Conservation (phyloP, 1,284 basidiomycete genomes). For the Coriolopsis trogii region DNA sequence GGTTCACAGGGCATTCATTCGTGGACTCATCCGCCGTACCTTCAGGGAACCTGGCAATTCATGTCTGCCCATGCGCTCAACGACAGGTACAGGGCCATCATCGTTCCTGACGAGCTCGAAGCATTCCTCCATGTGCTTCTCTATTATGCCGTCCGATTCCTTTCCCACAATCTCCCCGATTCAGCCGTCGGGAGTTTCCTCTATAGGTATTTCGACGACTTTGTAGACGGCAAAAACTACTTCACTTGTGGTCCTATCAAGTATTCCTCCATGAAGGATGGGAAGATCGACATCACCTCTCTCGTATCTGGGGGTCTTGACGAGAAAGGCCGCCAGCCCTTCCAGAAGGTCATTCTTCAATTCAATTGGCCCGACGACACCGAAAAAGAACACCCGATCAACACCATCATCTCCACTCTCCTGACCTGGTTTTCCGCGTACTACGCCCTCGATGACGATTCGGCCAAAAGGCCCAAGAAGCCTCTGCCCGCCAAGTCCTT, state of each 20-base stretch:
- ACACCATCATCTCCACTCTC: not conserved
- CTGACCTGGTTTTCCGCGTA: not conserved
- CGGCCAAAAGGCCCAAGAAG: not conserved
- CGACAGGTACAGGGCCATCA: not conserved
- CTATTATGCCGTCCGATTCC: constrained; percentile 4
- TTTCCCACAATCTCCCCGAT: constrained; percentile 1
- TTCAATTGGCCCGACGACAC: no score
- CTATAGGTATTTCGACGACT: constrained; percentile 11
- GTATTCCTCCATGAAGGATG: not conserved
- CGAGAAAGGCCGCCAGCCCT: no score
- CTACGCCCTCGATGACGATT: not conserved
- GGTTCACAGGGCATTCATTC: constrained; percentile 10
- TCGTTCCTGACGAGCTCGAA: constrained; percentile 13
- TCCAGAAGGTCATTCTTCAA: no score
- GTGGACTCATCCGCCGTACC: no score
- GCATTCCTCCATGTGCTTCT: constrained; percentile 15
- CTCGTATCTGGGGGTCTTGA: no score
- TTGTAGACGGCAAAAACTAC: not conserved
- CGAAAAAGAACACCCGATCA: not conserved
- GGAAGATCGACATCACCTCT: not conserved
- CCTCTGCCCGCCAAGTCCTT: not conserved
- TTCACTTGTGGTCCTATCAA: not conserved
- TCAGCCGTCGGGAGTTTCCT: constrained; percentile 1
- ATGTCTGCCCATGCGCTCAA: constrained; percentile 6
- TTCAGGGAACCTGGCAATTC: constrained; percentile 12